Evolutionary conservation across 163 green algal genomes (phyloP), one percentile per base, ranked within the genome.

Genomic region (Volvox carteri): DNA sequence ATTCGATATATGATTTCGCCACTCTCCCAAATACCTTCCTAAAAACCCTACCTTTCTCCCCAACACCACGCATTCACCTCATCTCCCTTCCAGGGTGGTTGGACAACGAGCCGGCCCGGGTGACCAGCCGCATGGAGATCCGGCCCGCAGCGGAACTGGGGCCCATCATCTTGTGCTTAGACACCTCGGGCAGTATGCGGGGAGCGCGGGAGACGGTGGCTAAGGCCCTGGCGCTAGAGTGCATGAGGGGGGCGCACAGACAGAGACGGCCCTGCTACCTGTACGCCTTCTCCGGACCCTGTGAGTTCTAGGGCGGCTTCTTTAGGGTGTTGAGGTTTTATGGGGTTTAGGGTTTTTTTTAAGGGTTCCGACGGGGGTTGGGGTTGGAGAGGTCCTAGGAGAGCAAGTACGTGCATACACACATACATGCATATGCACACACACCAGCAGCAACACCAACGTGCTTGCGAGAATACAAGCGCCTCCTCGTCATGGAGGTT

Each of bases 91-190:
- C 83, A 95, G 97, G 97, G 14, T 99, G 96, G 97, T 84, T 98
- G 75, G 96, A 98, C 30, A 94, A 98, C 76, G 93, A 97, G 85
- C 95, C 96, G 0, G 85, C 94, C 2, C 91, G 94, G 2, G 79
- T 97, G 58, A 98, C 95, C 21, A 90, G 90, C 21, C 85, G 93
- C 28, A 89, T 96, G 86, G 95, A 98, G 88, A 94, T 98, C 60
- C 95, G 97, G 12, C 96, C 96, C 50, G 93, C 96, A 8, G 96
- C 96, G 0, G 96, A 99, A 85, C 87, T 95, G 78, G 97, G 97
- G 1, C 97, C 97, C 78, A 98, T 99, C 93, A 97, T 99, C 76
- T 88, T 98, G 79, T 99, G 97, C 90, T 90, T 99, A 30, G 97
- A 99, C 92, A 99, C 96, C 89, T 96, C 90, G 90, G 96, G 94